These are phyloP conservation scores for Ploettnerulaceae sp. DNA, from an alignment of 2,329 filamentous ascomycete genomes.

Conservation along the genomic window DNA sequence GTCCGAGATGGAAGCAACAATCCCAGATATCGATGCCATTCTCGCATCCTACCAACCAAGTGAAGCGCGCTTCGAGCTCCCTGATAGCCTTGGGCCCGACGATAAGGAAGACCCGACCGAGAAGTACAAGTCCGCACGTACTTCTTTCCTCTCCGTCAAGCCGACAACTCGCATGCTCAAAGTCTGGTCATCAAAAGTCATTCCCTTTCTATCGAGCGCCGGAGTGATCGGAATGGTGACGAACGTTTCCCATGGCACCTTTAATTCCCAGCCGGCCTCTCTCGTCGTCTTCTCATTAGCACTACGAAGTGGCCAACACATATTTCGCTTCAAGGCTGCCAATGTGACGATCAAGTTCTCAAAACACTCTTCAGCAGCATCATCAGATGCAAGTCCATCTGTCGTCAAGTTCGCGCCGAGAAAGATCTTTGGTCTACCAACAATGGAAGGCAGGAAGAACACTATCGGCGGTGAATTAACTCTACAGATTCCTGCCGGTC, in stretches of 20 bases:
- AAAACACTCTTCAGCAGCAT: conserved; percentile 4
- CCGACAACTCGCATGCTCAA: conserved; percentile 43
- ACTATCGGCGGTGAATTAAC: conserved; percentile 15
- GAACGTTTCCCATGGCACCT: conserved; percentile 18
- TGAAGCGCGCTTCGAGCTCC: conserved; percentile 11
- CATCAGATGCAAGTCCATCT: background rate
- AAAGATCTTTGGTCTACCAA: conserved; percentile 19
- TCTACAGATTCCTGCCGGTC: conserved; percentile 12
- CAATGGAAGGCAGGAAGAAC: conserved; percentile 5
- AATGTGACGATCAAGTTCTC: conserved; percentile 17
- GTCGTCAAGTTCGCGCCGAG: conserved; percentile 19
- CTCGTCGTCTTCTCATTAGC: conserved; percentile 31
- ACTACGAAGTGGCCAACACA: conserved; percentile 15
- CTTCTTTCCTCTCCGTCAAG: conserved; percentile 3
- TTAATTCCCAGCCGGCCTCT: conserved; percentile 9
- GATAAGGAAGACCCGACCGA: background rate
- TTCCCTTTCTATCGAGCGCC: conserved; percentile 40
- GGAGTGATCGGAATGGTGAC: conserved; percentile 18
- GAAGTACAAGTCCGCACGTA: conserved; percentile 2
- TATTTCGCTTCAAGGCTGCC: conserved; percentile 19
- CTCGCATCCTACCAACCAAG: conserved; percentile 9
- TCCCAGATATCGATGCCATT: conserved; percentile 2
- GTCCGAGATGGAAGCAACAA: background rate
- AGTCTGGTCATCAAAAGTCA: conserved; percentile 51
- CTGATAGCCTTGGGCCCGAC: background rate